These are phyloP conservation scores for Rutstroemia sp. DNA, from an alignment of 2,329 filamentous ascomycete genomes.

Conservation along the genomic window DNA sequence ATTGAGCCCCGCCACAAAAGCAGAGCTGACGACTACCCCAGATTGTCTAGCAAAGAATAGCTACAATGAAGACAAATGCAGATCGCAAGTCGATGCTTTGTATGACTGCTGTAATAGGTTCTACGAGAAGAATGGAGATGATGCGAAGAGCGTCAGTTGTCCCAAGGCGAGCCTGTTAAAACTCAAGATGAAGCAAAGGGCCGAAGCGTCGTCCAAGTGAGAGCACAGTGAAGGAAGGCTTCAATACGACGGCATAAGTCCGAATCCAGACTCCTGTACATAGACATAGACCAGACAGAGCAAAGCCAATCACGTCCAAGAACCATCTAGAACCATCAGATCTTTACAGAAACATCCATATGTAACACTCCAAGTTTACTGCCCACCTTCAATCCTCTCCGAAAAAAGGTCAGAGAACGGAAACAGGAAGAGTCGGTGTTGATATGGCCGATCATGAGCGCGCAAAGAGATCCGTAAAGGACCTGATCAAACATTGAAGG, in stretches of 20 bases:
- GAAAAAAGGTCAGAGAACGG: conserved; percentile 53
- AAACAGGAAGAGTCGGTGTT: conserved; percentile 62
- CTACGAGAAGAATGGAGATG: conserved; percentile 71
- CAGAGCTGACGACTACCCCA: conserved; percentile 30
- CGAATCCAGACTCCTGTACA: too few relatives aligned
- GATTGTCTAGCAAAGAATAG: conserved; percentile 79
- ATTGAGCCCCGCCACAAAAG: background rate
- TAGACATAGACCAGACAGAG: background rate
- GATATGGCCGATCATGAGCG: conserved; percentile 98
- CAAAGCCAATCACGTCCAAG: background rate
- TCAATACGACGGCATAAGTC: background rate
- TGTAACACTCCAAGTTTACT: conserved; percentile 44
- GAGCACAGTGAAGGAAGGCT: background rate
- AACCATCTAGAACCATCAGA: background rate
- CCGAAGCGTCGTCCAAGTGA: conserved; percentile 19
- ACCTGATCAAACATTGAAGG: conserved; percentile 91
- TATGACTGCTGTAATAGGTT: conserved; percentile 93
- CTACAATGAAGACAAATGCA: conserved; percentile 81
- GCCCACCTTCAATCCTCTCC: conserved; percentile 42
- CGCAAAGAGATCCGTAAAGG: conserved; percentile 69
- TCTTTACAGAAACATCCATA: conserved; percentile 3
- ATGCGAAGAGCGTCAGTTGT: conserved; percentile 72
- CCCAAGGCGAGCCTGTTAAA: conserved; percentile 73
- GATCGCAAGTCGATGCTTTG: conserved; percentile 68
- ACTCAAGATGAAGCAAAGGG: conserved; percentile 72